Evolutionary conservation across 2,329 filamentous ascomycete genomes (phyloP).

Genomic region (Sordariomycetes sp.): DNA sequence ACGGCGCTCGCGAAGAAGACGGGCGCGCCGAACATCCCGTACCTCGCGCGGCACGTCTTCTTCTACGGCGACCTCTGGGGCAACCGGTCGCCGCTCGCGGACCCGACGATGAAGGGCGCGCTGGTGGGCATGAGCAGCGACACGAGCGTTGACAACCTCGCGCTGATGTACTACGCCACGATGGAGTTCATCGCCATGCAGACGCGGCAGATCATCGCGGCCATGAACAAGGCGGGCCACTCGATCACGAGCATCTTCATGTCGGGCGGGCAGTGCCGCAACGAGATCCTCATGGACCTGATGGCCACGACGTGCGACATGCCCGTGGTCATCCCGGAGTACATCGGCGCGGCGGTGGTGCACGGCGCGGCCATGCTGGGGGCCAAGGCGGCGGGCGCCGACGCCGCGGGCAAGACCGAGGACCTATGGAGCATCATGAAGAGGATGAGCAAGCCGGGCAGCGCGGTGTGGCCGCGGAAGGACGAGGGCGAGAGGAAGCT

Average conservation of each 20-base stretch:
- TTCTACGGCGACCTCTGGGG: constrained; percentile 98
- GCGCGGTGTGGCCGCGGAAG: constrained; percentile 64
- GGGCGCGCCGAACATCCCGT: constrained; percentile 67
- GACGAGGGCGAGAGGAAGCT: constrained; percentile 68
- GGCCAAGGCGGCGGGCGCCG: constrained; percentile 79
- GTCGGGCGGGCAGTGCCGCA: constrained; percentile 97
- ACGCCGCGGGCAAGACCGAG: constrained; percentile 61
- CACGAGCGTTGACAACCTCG: constrained; percentile 76
- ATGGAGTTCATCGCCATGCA: constrained; percentile 98
- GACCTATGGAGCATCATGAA: constrained; percentile 96
- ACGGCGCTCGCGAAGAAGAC: constrained; percentile 60
- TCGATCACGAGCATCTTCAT: constrained; percentile 91
- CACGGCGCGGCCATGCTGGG: constrained; percentile 98
- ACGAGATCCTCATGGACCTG: constrained; percentile 81
- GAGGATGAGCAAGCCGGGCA: constrained; percentile 88
- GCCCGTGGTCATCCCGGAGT: constrained; percentile 87
- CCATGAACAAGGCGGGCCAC: constrained; percentile 88
- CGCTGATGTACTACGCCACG: constrained; percentile 86
- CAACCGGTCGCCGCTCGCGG: constrained; percentile 88
- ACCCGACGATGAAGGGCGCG: constrained; percentile 84
- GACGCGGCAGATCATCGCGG: constrained; percentile 87
- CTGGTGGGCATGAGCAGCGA: constrained; percentile 82
- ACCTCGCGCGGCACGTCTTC: constrained; percentile 88
- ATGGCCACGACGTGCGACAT: constrained; percentile 85
- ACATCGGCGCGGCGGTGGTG: constrained; percentile 90